Evolutionary conservation across 352 stramenopile species (phyloP).

Genomic region (Phytopythium cucurbitacearum): DNA sequence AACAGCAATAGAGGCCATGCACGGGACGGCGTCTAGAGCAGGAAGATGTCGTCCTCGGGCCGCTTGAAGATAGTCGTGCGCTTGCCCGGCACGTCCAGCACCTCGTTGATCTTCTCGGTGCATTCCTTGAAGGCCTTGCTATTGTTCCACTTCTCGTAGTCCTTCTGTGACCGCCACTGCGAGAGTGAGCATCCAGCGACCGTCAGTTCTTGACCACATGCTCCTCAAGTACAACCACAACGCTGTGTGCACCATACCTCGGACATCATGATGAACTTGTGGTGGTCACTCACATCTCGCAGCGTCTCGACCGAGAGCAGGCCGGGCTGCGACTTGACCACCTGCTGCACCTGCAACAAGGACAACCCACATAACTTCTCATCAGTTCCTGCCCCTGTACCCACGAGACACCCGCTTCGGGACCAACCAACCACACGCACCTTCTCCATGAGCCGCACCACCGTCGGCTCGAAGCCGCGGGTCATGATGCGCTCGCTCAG

Average conservation of each 20-base stretch:
- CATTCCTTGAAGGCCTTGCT: slow-evolving; percentile 79
- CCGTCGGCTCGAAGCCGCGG: slow-evolving; percentile 78
- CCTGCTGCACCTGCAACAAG: slow-evolving; percentile 53
- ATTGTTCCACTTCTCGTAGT: slow-evolving; percentile 74
- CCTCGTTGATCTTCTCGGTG: slow-evolving; percentile 83
- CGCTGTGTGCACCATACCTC: slow-evolving; percentile 33
- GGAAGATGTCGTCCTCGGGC: slow-evolving; percentile 82
- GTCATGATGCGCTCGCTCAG: slow-evolving; percentile 84
- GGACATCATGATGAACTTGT: slow-evolving; percentile 86
- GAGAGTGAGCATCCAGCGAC: not conserved
- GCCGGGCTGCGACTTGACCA: slow-evolving; percentile 69
- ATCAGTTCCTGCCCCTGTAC: not conserved
- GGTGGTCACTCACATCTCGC: slow-evolving; percentile 78
- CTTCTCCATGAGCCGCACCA: slow-evolving; percentile 77
- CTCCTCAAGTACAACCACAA: not conserved
- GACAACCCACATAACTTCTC: not conserved
- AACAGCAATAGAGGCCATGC: too few relatives aligned
- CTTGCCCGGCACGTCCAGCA: slow-evolving; percentile 83
- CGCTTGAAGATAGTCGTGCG: slow-evolving; percentile 81
- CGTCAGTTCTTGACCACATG: not conserved
- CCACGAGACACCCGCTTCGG: not conserved
- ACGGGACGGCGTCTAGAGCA: slow-evolving; percentile 39
- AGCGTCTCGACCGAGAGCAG: slow-evolving; percentile 80
- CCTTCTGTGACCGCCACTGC: slow-evolving; percentile 75
- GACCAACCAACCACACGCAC: slow-evolving; percentile 19